A percentile compares a stretch with the other conserved stretches of the same genome.
Evolutionary conservation across 805 yeast genomes (phyloP).

Genomic region (Monosporozyma servazzii): DNA sequence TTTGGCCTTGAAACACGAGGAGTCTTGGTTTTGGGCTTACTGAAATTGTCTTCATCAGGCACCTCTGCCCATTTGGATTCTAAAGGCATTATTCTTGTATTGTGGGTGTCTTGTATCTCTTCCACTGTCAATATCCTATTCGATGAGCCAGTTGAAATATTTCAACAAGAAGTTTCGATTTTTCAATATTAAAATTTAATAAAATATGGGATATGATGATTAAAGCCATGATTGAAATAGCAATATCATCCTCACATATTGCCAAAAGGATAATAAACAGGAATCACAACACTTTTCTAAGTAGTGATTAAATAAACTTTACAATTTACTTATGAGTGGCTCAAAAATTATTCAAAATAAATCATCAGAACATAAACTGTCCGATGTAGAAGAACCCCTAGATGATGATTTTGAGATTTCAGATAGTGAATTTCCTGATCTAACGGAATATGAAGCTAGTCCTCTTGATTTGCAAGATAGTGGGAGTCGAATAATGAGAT

Average conservation of each 20-base stretch:
- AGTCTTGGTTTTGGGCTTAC: neutral
- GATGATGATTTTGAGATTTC: neutral
- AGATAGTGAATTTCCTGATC: neutral
- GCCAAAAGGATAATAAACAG: neutral
- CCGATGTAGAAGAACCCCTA: neutral
- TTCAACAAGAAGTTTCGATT: neutral
- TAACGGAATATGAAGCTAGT: neutral
- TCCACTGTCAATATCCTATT: neutral
- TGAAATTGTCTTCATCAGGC: constrained; percentile 3
- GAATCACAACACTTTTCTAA: neutral
- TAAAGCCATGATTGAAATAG: neutral
- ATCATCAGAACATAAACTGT: neutral
- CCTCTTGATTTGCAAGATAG: neutral
- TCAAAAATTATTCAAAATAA: neutral
- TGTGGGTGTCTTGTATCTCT: no score
- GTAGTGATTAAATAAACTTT: neutral
- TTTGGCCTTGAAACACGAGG: neutral
- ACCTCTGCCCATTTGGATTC: constrained; percentile 27
- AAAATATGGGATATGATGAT: neutral
- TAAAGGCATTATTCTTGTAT: constrained; percentile 15
- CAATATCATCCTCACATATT: neutral
- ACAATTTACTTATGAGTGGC: neutral
- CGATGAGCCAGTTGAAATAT: neutral
- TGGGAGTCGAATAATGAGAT: neutral
- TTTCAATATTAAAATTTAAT: neutral